phyloP scores from a whole-genome alignment of 1,284 basidiomycete species.

The Moesziomyces globuligerus region DNA sequence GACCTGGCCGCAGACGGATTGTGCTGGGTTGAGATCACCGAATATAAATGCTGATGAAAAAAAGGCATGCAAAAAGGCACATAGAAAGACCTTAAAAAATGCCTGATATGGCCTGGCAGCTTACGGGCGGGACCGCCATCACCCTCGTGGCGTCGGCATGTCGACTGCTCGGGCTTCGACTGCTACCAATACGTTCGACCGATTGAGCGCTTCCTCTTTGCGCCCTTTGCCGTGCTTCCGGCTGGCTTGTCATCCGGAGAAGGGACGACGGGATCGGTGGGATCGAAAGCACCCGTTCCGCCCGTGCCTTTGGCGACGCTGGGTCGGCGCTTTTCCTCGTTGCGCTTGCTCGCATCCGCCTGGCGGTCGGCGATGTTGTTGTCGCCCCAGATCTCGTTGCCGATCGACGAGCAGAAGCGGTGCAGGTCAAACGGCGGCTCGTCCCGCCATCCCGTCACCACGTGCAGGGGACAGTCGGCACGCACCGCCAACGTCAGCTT shows the following conservation, averaged over 20 bases:
- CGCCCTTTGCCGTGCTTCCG: too few species aligned
- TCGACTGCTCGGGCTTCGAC: not conserved
- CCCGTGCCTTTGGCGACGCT: not conserved
- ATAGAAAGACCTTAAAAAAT: too few species aligned
- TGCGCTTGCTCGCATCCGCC: not conserved
- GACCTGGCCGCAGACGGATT: too few species aligned
- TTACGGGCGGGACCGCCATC: too few species aligned
- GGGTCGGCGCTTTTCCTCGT: not conserved
- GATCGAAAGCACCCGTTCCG: constrained; percentile 8
- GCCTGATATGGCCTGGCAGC: too few species aligned
- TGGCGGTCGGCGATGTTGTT: not conserved
- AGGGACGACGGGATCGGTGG: constrained; percentile 21
- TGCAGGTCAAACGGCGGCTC: constrained; percentile 45
- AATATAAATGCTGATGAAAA: too few species aligned
- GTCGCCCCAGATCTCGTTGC: constrained; percentile 8
- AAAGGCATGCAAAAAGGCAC: too few species aligned
- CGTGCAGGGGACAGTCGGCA: constrained; percentile 38
- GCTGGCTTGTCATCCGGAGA: not conserved
- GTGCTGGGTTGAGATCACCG: too few species aligned
- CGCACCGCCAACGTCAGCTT: constrained; percentile 37
- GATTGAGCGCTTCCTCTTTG: too few species aligned
- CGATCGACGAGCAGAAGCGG: constrained; percentile 28
- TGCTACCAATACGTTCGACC: too few species aligned
- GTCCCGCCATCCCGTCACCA: constrained; percentile 31
- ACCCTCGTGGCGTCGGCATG: not conserved